Conservation (phyloP, 352 stramenopile genomes). For the Albugo laibachii region DNA sequence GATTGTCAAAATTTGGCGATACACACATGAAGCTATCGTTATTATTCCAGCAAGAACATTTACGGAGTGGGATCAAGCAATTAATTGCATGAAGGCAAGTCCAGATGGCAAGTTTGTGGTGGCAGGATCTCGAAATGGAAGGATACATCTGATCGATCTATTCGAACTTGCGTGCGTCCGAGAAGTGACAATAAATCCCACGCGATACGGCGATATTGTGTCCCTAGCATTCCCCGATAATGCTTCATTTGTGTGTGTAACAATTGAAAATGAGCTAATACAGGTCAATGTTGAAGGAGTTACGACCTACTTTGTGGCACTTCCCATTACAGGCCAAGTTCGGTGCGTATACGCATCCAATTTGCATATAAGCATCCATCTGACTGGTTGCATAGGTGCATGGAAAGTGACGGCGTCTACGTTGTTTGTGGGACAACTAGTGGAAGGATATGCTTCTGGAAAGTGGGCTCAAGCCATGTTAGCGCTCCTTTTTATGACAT, state of each 20-base stretch:
- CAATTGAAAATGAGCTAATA: slow-evolving; percentile 41
- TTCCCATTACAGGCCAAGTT: no score
- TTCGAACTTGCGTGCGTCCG: slow-evolving; percentile 39
- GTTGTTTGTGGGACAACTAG: slow-evolving; percentile 50
- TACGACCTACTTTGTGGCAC: no score
- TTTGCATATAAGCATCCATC: not conserved
- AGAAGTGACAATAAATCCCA: slow-evolving; percentile 32
- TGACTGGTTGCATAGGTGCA: slow-evolving; percentile 18
- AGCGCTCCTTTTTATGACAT: slow-evolving; percentile 18
- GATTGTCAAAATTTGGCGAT: not conserved
- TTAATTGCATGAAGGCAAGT: slow-evolving; percentile 17
- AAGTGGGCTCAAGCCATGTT: slow-evolving; percentile 14
- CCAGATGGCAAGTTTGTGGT: slow-evolving; percentile 44
- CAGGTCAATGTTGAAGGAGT: slow-evolving; percentile 19
- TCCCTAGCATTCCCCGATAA: slow-evolving; percentile 37
- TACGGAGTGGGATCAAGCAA: not conserved
- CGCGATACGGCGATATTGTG: slow-evolving; percentile 30
- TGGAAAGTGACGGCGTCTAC: slow-evolving; percentile 62
- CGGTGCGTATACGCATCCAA: not conserved
- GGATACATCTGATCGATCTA: slow-evolving; percentile 48
- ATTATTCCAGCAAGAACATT: not conserved
- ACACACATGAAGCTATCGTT: not conserved
- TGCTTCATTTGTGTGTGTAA: slow-evolving; percentile 41
- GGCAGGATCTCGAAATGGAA: slow-evolving; percentile 42
- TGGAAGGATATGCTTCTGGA: slow-evolving; percentile 67